Conservation (phyloP, 371 early-diverging fungal species). For the Mortierella sp. region DNA sequence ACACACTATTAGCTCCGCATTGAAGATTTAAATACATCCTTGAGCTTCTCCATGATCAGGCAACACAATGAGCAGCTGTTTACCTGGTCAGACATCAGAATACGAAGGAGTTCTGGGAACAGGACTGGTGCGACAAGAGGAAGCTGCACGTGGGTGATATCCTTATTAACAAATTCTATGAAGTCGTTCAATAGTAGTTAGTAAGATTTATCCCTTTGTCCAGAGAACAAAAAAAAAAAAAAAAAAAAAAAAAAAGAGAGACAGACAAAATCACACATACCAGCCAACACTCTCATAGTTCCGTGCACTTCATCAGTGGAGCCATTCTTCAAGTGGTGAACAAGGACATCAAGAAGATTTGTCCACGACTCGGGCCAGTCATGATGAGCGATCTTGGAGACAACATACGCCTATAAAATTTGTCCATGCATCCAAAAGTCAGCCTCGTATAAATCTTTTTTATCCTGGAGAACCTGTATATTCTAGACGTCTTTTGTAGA, state of each 20-base stretch:
- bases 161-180: conserved; percentile 83
- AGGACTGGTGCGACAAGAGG: conserved; percentile 81
- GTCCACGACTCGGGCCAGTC: conserved; percentile 98
- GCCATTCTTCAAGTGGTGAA: conserved; percentile 75
- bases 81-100: conserved; percentile 68
- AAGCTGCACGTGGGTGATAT: conserved; percentile 89
- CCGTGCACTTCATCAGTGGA: conserved; percentile 83
- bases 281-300: conserved; percentile 84
- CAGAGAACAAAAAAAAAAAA: not conserved
- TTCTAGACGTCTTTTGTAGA: not conserved
- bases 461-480: not conserved
- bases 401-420: conserved; percentile 76
- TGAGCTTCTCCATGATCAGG: not conserved
- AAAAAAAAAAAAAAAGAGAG: not conserved
- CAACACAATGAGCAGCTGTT: not conserved
- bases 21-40: not conserved
- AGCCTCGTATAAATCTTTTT: not conserved
- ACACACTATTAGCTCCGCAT: not conserved
- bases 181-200: not conserved
- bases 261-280: conserved; percentile 20
- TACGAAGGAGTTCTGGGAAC: conserved; percentile 83
- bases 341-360: conserved; percentile 82
- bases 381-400: conserved; percentile 88
- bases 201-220: not conserved
- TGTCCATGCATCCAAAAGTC: not conserved